phyloP scores from a whole-genome alignment of 495 filamentous ascomycete genomes.

The Parachaetomium inaequale region DNA sequence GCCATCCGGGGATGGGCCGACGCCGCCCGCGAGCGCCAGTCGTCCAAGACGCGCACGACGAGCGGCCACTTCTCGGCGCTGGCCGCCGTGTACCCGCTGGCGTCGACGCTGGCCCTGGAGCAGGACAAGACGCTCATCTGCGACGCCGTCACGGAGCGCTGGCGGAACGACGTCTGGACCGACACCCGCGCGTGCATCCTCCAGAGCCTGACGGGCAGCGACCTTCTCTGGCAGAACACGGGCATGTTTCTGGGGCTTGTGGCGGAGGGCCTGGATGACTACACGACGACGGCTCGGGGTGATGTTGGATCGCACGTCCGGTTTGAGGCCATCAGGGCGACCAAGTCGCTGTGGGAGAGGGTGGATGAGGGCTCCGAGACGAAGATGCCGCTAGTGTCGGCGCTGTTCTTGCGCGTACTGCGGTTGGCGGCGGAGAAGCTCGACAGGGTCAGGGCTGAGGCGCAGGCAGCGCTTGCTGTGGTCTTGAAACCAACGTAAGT shows the following conservation, averaged over 20 bases:
- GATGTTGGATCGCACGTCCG: constrained; percentile 85
- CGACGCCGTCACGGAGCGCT: constrained; percentile 38
- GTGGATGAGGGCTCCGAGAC: constrained; percentile 17
- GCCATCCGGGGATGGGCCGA: constrained; percentile 40
- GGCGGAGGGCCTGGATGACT: constrained; percentile 69
- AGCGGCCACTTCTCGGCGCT: constrained; percentile 46
- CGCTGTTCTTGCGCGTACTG: constrained; percentile 50
- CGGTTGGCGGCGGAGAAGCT: constrained; percentile 81
- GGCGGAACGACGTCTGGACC: constrained; percentile 45
- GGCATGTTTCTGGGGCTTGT: constrained; percentile 40
- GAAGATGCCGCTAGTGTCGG: constrained; percentile 19
- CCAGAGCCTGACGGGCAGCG: constrained; percentile 52
- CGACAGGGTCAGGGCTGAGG: constrained; percentile 75
- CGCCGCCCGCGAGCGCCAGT: constrained; percentile 31
- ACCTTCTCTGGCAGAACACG: constrained; percentile 34
- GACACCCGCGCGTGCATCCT: constrained; percentile 60
- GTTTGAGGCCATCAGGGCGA: constrained; percentile 68
- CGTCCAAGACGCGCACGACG: constrained; percentile 25
- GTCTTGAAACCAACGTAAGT: constrained; percentile 35
- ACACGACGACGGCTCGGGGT: constrained; percentile 79
- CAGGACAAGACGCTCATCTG: constrained; percentile 25
- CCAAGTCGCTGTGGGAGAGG: constrained; percentile 42
- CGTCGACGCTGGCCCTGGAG: constrained; percentile 20
- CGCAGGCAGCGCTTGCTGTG: constrained; percentile 47
- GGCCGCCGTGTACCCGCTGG: constrained; percentile 34